These are phyloP conservation scores for Proliferodiscus dingleyae DNA, from an alignment of 2,329 filamentous ascomycete genomes.

Conservation along the genomic window DNA sequence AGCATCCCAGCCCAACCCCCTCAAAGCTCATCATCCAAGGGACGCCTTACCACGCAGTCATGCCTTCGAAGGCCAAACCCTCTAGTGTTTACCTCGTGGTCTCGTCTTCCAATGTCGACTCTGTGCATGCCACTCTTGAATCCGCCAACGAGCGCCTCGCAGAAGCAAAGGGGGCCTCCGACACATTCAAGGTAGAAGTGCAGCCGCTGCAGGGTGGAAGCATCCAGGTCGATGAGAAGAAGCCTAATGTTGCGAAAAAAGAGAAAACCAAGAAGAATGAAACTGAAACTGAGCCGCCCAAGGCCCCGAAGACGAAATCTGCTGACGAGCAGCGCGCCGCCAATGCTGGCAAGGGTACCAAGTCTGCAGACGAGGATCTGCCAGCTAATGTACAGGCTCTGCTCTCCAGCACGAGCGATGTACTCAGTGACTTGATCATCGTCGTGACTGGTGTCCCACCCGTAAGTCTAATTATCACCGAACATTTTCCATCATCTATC, in stretches of 20 bases:
- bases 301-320: slow-evolving; percentile 20
- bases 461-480: too few relatives aligned
- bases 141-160: slow-evolving; percentile 13
- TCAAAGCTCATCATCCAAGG: not conserved
- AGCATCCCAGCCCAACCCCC: not conserved
- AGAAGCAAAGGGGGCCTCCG: slow-evolving; percentile 5
- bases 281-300: slow-evolving; percentile 1
- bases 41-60: not conserved
- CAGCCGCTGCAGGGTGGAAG: slow-evolving; percentile 15
- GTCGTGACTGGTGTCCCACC: slow-evolving; percentile 23
- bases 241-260: not conserved
- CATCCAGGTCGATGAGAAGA: slow-evolving; percentile 7
- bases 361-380: slow-evolving; percentile 8
- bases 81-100: slow-evolving; percentile 13
- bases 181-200: slow-evolving; percentile 2
- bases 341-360: slow-evolving; percentile 13
- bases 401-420: slow-evolving; percentile 10
- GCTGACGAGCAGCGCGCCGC: slow-evolving; percentile 19
- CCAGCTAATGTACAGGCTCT: slow-evolving; percentile 17
- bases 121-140: slow-evolving; percentile 13
- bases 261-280: not conserved
- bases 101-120: slow-evolving; percentile 6
- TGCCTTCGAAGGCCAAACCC: slow-evolving; percentile 18
- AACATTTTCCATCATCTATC: too few relatives aligned
- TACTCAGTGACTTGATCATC: slow-evolving; percentile 11